A percentile compares a stretch with the other conserved stretches of the same genome.
These are phyloP conservation scores for Sugiyamaella floridensis DNA, from an alignment of 805 yeast genomes.

Conservation along the genomic window DNA sequence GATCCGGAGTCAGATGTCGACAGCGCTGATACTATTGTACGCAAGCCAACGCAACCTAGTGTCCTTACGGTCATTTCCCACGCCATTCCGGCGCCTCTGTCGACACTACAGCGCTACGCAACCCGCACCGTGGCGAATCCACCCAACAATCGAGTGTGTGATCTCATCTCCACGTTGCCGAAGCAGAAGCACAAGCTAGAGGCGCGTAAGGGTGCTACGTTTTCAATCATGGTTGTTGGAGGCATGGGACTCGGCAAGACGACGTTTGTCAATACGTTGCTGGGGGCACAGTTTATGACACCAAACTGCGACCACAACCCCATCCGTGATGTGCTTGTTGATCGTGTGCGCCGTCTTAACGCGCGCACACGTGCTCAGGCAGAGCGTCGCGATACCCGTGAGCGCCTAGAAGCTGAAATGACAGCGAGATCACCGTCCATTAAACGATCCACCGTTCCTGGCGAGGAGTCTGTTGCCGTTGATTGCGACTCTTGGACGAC, in stretches of 20 bases:
- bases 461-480: background rate
- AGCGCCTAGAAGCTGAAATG: background rate
- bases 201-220: constrained; percentile 51
- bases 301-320: constrained; percentile 33
- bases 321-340: background rate
- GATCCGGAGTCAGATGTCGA: no score
- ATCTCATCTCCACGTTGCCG: constrained; percentile 1
- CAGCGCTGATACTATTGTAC: no score
- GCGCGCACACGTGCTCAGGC: background rate
- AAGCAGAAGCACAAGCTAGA: constrained; percentile 40
- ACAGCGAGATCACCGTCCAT: background rate
- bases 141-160: background rate
- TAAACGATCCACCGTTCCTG: background rate
- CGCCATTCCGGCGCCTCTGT: background rate
- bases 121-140: background rate
- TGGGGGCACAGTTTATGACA: constrained; percentile 42
- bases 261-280: constrained; percentile 81
- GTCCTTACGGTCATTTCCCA: background rate
- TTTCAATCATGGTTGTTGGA: constrained; percentile 68
- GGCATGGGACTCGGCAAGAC: constrained; percentile 87
- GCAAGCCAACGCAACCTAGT: no score
- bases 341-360: background rate
- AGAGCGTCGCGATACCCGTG: background rate
- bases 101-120: background rate
- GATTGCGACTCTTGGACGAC: background rate